Evolutionary conservation across 106 monocot genomes (phyloP).

Genomic region (Dioscorea dumetorum): DNA sequence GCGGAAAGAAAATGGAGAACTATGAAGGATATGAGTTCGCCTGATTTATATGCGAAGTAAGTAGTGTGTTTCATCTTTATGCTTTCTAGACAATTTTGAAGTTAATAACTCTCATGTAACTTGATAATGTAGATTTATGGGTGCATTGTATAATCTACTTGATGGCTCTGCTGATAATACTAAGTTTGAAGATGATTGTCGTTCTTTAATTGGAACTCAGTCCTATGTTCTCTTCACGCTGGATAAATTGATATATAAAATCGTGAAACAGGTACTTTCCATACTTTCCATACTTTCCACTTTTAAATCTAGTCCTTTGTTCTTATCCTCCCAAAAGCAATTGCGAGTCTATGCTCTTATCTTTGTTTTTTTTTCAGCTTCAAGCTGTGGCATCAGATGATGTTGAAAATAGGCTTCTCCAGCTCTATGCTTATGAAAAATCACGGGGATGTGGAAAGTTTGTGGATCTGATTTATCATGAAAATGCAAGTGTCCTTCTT

Average conservation of each 20-base stretch:
- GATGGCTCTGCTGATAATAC: conserved; percentile 87
- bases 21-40: conserved; percentile 46
- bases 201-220: conserved; percentile 80
- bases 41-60: conserved; percentile 82
- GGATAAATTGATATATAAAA: conserved; percentile 91
- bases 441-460: conserved; percentile 52
- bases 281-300: not conserved
- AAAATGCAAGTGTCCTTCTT: conserved; percentile 82
- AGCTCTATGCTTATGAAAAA: conserved; percentile 79
- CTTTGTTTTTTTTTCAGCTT: conserved; percentile 45
- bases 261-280: conserved; percentile 78
- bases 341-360: not conserved
- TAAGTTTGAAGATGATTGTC: conserved; percentile 94
- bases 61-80: not conserved
- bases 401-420: conserved; percentile 71
- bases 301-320: too few species aligned
- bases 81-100: not conserved
- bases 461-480: conserved; percentile 75
- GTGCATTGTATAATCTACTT: conserved; percentile 62
- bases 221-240: conserved; percentile 95
- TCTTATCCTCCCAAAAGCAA: not conserved
- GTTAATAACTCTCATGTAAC: not conserved
- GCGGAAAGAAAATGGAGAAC: conserved; percentile 75
- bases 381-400: conserved; percentile 81
- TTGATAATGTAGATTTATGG: conserved; percentile 57